phyloP scores from a whole-genome alignment of 176 grass and related monocot species.

The Guadua angustifolia region DNA sequence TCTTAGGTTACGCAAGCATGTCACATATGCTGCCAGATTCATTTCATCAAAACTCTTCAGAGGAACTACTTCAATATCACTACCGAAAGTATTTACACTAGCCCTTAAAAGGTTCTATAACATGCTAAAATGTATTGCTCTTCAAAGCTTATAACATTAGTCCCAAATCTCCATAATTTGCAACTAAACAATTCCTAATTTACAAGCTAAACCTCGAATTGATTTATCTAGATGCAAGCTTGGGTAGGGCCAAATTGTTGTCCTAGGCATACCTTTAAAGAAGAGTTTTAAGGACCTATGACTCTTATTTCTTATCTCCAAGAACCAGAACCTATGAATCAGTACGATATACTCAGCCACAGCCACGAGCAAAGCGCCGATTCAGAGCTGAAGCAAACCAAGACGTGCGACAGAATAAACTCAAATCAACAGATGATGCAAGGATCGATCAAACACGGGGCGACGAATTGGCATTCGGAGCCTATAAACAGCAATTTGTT shows the following conservation, averaged over 20 bases:
- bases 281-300: neutral
- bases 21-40: too few species aligned
- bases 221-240: neutral
- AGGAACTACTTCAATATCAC: too few species aligned
- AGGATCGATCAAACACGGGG: neutral
- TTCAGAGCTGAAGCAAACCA: neutral
- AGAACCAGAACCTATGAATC: neutral
- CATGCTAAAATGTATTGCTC: neutral
- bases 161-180: neutral
- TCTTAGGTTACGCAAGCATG: too few species aligned
- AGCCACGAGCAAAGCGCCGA: neutral
- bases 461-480: neutral
- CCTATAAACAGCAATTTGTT: neutral
- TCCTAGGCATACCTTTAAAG: neutral
- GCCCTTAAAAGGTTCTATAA: neutral
- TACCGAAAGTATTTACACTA: too few species aligned
- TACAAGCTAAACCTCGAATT: neutral
- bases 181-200: neutral
- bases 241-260: neutral
- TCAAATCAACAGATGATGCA: neutral
- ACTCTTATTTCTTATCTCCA: neutral
- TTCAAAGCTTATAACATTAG: neutral
- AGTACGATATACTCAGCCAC: neutral
- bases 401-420: neutral
- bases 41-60: too few species aligned